Evolutionary conservation across 2,329 filamentous ascomycete genomes (phyloP).

Genomic region (Pestalotiopsis sp.): DNA sequence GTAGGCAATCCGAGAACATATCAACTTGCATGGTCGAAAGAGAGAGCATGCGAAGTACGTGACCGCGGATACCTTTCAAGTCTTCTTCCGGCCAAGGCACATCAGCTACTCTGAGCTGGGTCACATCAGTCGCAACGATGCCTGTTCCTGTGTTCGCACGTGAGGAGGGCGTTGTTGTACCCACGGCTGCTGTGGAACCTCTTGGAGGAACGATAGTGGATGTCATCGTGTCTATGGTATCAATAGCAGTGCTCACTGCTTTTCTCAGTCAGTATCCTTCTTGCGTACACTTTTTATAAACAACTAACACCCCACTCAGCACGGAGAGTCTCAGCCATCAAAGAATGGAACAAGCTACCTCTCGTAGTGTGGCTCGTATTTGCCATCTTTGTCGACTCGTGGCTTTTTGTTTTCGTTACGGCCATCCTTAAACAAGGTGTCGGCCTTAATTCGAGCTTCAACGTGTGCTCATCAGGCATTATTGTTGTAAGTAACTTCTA

Average conservation of each 20-base stretch:
- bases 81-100: no score
- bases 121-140: no score
- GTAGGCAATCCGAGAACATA: no score
- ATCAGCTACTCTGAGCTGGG: no score
- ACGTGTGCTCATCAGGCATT: conserved; percentile 60
- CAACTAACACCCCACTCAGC: neutral
- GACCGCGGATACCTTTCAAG: no score
- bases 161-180: no score
- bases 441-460: conserved; percentile 53
- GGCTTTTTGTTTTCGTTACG: conserved; percentile 60
- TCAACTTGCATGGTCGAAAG: no score
- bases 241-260: neutral
- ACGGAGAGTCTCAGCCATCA: conserved; percentile 29
- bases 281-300: neutral
- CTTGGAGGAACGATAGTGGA: neutral
- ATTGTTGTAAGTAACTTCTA: conserved; percentile 59
- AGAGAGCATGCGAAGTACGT: no score
- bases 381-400: conserved; percentile 63
- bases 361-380: conserved; percentile 55
- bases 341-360: conserved; percentile 43
- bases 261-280: neutral
- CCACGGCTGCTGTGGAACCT: neutral
- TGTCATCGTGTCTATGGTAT: neutral
- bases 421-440: conserved; percentile 60
- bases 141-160: no score